Evolutionary conservation across 2,329 filamentous ascomycete genomes (phyloP).

Genomic region (Fusarium sublunatum): DNA sequence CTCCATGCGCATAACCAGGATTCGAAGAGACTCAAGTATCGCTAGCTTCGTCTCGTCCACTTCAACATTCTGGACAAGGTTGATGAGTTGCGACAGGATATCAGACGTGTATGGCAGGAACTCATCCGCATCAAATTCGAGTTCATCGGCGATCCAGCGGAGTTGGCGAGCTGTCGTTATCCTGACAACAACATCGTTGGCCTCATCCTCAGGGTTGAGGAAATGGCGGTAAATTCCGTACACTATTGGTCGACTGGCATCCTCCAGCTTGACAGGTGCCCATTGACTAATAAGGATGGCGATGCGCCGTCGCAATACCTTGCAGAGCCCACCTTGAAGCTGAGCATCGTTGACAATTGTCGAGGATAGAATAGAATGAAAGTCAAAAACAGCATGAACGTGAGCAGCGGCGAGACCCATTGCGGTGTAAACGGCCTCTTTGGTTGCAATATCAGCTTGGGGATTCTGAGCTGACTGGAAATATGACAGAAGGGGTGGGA

Average conservation of each 20-base stretch:
- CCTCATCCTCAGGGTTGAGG: constrained; percentile 77
- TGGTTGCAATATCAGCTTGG: constrained; percentile 77
- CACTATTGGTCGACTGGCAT: constrained; percentile 75
- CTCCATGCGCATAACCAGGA: constrained; percentile 84
- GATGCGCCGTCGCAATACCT: constrained; percentile 86
- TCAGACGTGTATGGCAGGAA: constrained; percentile 83
- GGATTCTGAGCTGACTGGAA: constrained; percentile 81
- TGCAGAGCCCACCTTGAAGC: constrained; percentile 69
- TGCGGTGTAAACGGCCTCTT: constrained; percentile 94
- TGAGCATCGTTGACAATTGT: constrained; percentile 85
- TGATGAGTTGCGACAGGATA: constrained; percentile 78
- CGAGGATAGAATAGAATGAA: constrained; percentile 79
- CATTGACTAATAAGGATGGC: constrained; percentile 91
- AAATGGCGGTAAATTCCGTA: constrained; percentile 93
- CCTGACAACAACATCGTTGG: constrained; percentile 91
- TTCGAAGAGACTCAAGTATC: constrained; percentile 85
- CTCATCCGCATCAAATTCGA: constrained; percentile 77
- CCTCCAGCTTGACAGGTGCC: constrained; percentile 80
- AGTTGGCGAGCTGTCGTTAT: constrained; percentile 91
- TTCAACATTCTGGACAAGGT: constrained; percentile 81
- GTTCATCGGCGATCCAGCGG: constrained; percentile 82
- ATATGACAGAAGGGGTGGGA: constrained; percentile 82
- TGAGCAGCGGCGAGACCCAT: constrained; percentile 87
- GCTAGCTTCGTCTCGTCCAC: constrained; percentile 90
- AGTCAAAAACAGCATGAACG: constrained; percentile 79